phyloP scores from a whole-genome alignment of 2,329 filamentous ascomycete species.

The Fusarium torreyae region DNA sequence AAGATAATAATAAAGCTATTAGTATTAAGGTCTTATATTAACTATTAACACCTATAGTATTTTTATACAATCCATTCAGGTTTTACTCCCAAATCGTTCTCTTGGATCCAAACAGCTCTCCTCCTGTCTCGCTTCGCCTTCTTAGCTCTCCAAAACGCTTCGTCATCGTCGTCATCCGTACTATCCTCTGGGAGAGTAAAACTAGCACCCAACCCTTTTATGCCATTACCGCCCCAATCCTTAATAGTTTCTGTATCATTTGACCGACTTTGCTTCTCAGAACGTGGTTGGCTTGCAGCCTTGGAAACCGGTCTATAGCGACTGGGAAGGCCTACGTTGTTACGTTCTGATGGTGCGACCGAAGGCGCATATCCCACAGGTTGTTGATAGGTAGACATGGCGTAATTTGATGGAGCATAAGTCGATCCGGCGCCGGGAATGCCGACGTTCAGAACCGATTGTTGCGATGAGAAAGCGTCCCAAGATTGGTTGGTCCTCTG shows the following conservation, averaged over 20 bases:
- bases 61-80: slow-evolving; percentile 19
- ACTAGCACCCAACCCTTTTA: background rate
- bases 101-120: slow-evolving; percentile 29
- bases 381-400: slow-evolving; percentile 15
- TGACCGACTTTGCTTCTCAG: background rate
- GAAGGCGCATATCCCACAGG: slow-evolving; percentile 21
- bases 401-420: slow-evolving; percentile 13
- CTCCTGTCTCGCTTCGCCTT: slow-evolving; percentile 33
- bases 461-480: background rate
- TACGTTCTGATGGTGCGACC: slow-evolving; percentile 35
- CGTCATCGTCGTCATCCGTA: slow-evolving; percentile 22
- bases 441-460: background rate
- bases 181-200: slow-evolving; percentile 4
- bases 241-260: background rate
- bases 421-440: background rate
- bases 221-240: background rate
- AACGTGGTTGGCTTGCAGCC: background rate
- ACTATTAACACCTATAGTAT: no score
- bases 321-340: slow-evolving; percentile 35
- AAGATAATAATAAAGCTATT: no score
- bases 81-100: slow-evolving; percentile 12
- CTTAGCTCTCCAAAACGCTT: slow-evolving; percentile 30
- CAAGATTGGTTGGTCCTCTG: slow-evolving; percentile 8
- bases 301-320: slow-evolving; percentile 37
- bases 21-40: no score